phyloP scores from a whole-genome alignment of 257 asterid genomes.

The Eustoma russellianum region DNA sequence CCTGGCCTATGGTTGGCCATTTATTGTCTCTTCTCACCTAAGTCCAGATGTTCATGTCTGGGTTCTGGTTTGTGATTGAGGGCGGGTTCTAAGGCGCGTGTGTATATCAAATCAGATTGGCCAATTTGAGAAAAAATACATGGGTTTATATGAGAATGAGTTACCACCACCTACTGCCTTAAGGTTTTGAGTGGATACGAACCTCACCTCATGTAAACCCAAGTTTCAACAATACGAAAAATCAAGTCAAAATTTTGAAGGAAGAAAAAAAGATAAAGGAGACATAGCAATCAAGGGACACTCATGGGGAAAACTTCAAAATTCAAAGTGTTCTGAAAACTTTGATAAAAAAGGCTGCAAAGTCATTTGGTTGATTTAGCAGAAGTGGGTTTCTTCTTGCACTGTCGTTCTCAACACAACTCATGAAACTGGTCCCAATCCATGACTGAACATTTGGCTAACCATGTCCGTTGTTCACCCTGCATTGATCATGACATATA shows the following conservation, averaged over 20 bases:
- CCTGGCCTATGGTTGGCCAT: no score
- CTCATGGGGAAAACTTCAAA: neutral
- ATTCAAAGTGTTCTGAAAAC: slow-evolving; percentile 16
- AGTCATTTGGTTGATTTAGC: slow-evolving; percentile 18
- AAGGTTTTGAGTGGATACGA: no score
- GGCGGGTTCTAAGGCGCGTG: no score
- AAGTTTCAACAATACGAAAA: no score
- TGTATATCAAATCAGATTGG: no score
- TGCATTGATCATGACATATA: slow-evolving; percentile 36
- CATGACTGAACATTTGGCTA: slow-evolving; percentile 17
- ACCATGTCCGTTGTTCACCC: slow-evolving; percentile 62
- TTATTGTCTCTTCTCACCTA: no score
- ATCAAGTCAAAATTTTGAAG: slow-evolving; percentile 4
- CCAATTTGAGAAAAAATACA: no score
- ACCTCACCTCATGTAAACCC: no score
- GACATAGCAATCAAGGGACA: slow-evolving; percentile 7
- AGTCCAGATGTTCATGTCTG: no score
- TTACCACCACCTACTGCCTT: no score
- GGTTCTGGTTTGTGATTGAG: no score
- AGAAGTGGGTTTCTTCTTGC: slow-evolving; percentile 16
- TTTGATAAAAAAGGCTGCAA: slow-evolving; percentile 29
- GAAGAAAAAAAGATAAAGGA: neutral
- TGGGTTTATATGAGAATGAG: no score
- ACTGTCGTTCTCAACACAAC: slow-evolving; percentile 22
- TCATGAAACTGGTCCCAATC: slow-evolving; percentile 41